phyloP scores from a whole-genome alignment of 306 rosid species.

The Prunus mume region DNA sequence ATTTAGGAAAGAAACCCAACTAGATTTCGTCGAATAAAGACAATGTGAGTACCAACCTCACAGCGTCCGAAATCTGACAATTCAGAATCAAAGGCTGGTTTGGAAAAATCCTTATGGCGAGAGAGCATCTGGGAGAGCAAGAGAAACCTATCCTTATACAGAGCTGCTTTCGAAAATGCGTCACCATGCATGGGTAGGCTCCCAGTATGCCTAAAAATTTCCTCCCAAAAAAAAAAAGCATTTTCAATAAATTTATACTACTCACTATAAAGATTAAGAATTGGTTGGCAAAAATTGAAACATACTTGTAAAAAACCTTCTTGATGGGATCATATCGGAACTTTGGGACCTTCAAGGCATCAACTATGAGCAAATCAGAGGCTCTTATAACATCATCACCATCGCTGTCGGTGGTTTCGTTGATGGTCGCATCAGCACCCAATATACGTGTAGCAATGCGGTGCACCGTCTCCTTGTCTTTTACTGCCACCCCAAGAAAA shows the following conservation, averaged over 20 bases:
- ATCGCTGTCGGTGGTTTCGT: constrained; percentile 18
- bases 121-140: constrained; percentile 78
- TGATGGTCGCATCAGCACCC: constrained; percentile 46
- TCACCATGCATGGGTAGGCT: constrained; percentile 72
- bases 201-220: constrained; percentile 46
- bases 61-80: constrained; percentile 69
- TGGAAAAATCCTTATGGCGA: constrained; percentile 78
- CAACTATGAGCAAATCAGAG: constrained; percentile 47
- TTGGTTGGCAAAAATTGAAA: background rate
- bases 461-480: constrained; percentile 65
- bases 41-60: constrained; percentile 51
- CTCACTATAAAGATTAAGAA: background rate
- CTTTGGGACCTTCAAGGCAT: constrained; percentile 59
- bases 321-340: constrained; percentile 61
- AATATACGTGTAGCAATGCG: constrained; percentile 43
- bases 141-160: constrained; percentile 76
- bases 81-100: constrained; percentile 72
- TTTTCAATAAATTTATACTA: background rate
- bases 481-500: constrained; percentile 44
- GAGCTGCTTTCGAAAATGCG: constrained; percentile 62
- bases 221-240: background rate
- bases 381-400: constrained; percentile 1
- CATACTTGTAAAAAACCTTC: constrained; percentile 67
- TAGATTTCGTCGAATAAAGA: background rate
- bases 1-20: background rate